Conservation (phyloP, 2,329 filamentous ascomycete species). For the Monosporascus ibericus region DNA sequence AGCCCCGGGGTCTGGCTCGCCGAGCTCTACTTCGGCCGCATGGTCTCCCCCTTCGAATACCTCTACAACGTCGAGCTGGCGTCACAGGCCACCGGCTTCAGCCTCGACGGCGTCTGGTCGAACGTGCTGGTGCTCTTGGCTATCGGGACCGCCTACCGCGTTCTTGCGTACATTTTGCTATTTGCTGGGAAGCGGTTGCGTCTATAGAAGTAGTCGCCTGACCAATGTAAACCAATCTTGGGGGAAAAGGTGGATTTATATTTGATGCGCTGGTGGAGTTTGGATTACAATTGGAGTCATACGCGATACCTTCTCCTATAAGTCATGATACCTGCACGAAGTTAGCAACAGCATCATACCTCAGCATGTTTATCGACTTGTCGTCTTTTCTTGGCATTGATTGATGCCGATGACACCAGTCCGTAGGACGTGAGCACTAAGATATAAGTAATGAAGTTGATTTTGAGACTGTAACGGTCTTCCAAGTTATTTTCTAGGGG, state of each 20-base stretch:
- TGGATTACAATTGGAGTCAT: too few relatives aligned
- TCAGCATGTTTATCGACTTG: too few relatives aligned
- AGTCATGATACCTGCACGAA: too few relatives aligned
- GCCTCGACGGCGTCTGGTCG: constrained; percentile 34
- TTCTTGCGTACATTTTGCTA: constrained; percentile 38
- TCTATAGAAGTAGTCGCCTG: constrained; percentile 8
- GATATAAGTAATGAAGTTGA: too few relatives aligned
- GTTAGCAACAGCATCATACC: too few relatives aligned
- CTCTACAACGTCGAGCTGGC: constrained; percentile 46
- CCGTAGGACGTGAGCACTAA: too few relatives aligned
- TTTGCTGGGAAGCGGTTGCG: constrained; percentile 26
- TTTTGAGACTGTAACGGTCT: too few relatives aligned
- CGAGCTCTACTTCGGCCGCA: constrained; percentile 49
- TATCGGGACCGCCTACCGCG: constrained; percentile 38
- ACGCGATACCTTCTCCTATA: too few relatives aligned
- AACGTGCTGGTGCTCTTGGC: constrained; percentile 39
- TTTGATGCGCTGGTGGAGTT: background rate
- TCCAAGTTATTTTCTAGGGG: too few relatives aligned
- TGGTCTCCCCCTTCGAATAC: constrained; percentile 41
- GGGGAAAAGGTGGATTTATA: background rate
- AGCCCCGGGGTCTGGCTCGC: constrained; percentile 50
- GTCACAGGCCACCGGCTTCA: constrained; percentile 35
- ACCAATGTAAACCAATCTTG: too few relatives aligned
- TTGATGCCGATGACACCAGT: too few relatives aligned
- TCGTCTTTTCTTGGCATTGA: too few relatives aligned